phyloP scores from a whole-genome alignment of 1,139 yeast genomes.

The Arxiozyma bovina region DNA sequence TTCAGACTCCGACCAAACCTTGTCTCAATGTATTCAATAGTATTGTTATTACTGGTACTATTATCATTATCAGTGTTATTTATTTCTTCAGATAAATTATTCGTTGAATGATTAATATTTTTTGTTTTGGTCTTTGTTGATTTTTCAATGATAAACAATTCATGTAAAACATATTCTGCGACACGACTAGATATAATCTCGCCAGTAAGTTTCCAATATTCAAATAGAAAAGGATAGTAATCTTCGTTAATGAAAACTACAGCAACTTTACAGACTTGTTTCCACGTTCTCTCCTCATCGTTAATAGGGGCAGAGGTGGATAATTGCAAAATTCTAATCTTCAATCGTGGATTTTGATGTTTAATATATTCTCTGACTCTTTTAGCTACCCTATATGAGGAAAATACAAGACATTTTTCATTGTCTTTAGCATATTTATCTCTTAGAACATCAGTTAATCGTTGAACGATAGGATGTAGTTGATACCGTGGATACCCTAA shows the following conservation, averaged over 20 bases:
- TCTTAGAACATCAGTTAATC: constrained; percentile 41
- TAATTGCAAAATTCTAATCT: constrained; percentile 67
- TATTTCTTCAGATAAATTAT: background rate
- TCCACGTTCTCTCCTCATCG: constrained; percentile 49
- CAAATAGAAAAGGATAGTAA: constrained; percentile 54
- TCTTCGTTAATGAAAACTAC: constrained; percentile 59
- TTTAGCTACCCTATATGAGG: constrained; percentile 70
- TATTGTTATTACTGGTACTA: constrained; percentile 2
- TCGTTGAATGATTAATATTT: background rate
- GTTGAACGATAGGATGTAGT: constrained; percentile 49
- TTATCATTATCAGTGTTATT: background rate
- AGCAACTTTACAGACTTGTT: constrained; percentile 60
- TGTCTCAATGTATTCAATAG: constrained; percentile 65
- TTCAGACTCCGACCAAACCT: constrained; percentile 86
- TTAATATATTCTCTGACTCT: constrained; percentile 74
- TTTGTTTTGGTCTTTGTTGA: constrained; percentile 9
- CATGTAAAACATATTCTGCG: constrained; percentile 74
- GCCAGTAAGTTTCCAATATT: constrained; percentile 95
- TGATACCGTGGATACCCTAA: constrained; percentile 38
- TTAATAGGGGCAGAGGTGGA: constrained; percentile 61
- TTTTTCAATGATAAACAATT: constrained; percentile 35
- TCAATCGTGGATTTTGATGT: constrained; percentile 28
- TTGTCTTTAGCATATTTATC: constrained; percentile 68
- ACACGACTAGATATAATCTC: constrained; percentile 86
- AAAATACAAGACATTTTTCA: constrained; percentile 55